Base-by-base conservation (phyloP, 2,329 filamentous ascomycete species). In the Lachnum nothofagi region DNA sequence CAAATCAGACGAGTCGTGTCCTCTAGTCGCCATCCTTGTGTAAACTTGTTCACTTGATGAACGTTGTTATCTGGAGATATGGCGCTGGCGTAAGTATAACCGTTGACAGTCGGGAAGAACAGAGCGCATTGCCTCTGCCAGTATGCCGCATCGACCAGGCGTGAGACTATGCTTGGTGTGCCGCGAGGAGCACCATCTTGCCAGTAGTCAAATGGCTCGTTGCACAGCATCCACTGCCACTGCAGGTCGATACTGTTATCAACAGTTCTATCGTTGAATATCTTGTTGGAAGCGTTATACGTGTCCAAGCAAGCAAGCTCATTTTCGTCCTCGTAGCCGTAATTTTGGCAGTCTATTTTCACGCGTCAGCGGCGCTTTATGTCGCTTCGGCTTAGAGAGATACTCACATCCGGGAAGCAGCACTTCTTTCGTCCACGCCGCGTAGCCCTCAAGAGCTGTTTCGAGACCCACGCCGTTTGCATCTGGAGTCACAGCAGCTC, bases 181-280 rank as follows among this genome's bases (percentile, higher is more conserved):
- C 60, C 64, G 3, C 59, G 40, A 0, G 79, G 78, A 5, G 77
- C 76, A 17, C 74, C 75, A 51, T 73, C 72, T 61, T 80, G 76
- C 72, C 74, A 82, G 63, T 73, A 79, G 47, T 68, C 74, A 49
- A 79, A 74, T n/a, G 80, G 79, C 61, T 83, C 77, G 60, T 83
- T 83, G 69, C 81, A 83, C 1, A 73, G 69, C 64, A 82, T 72
- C 79, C 80, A 84, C 6, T 69, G 62, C 79, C 78, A 84, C 52
- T 80, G 76, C 0, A 77, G 66, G 54, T 77, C 70, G 23, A 67
- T 57, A 0, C 58, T 46, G 60, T 82, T 82, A 42, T 54, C 55
- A 4, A 76, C 65, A 1, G 65, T 67, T 16, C 60, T 64, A 60
- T 83, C 76, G 3, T 72, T 76, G 64, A 69, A 83, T 2, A 76